phyloP scores from a whole-genome alignment of 352 stramenopile genomes.

The Globisporangium mamillatum region DNA sequence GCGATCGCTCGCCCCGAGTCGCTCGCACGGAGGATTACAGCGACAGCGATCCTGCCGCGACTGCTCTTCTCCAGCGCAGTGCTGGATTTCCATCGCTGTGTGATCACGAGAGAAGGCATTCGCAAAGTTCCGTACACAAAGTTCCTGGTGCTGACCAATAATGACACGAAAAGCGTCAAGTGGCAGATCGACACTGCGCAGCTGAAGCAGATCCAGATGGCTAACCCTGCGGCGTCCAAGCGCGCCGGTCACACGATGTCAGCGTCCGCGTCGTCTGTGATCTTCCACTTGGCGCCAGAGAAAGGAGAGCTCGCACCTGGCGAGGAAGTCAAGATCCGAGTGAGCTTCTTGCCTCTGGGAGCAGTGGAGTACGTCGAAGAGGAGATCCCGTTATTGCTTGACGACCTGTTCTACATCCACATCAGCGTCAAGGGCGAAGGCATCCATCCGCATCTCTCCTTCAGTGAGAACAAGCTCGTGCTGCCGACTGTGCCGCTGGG shows the following conservation, averaged over 20 bases:
- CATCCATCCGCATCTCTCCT: conserved; percentile 91
- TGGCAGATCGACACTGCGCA: conserved; percentile 80
- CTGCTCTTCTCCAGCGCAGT: conserved; percentile 69
- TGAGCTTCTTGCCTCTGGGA: conserved; percentile 86
- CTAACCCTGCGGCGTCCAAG: conserved; percentile 25
- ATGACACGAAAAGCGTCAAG: conserved; percentile 46
- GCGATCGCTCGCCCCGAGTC: conserved; percentile 23
- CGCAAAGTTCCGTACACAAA: conserved; percentile 88
- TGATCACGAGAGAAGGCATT: conserved; percentile 82
- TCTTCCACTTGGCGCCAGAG: conserved; percentile 84
- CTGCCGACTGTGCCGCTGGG: conserved; percentile 90
- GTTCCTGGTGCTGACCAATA: conserved; percentile 75
- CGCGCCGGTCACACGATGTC: conserved; percentile 28
- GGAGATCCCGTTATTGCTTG: conserved; percentile 73
- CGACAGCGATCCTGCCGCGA: conserved; percentile 48
- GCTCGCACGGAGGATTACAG: conserved; percentile 48
- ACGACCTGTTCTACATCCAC: conserved; percentile 78
- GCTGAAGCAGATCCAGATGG: conserved; percentile 23
- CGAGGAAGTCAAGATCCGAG: conserved; percentile 72
- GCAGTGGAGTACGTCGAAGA: conserved; percentile 72
- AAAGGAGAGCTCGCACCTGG: conserved; percentile 72
- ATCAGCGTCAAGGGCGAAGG: conserved; percentile 77
- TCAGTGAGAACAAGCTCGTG: conserved; percentile 80
- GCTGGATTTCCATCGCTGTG: conserved; percentile 82
- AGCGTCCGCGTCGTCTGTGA: conserved; percentile 29